These are phyloP conservation scores for Saccharomycopsis fodiens DNA, from an alignment of 805 yeast species.

Conservation along the genomic window DNA sequence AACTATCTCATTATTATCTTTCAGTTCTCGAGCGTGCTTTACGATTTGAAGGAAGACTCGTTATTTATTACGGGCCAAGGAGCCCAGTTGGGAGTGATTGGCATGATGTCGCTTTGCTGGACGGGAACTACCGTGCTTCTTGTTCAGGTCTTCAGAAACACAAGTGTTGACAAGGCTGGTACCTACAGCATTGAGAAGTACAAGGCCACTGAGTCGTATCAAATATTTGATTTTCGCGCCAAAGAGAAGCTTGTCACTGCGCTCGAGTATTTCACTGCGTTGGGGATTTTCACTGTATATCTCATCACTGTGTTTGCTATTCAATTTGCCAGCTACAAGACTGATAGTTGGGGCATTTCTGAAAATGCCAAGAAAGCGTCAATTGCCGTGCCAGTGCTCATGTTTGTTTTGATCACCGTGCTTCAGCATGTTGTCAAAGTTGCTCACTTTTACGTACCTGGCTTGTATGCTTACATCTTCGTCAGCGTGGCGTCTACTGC, in stretches of 20 bases:
- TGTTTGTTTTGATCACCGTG: slow-evolving; percentile 2
- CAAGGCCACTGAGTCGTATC: background rate
- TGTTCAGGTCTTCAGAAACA: slow-evolving; percentile 11
- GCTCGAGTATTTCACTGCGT: slow-evolving; percentile 5
- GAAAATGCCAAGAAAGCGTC: background rate
- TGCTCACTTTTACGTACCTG: slow-evolving; percentile 1
- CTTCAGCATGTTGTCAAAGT: slow-evolving; percentile 1
- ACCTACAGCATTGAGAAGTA: slow-evolving; percentile 7
- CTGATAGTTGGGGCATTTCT: background rate
- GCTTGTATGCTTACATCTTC: slow-evolving; percentile 2
- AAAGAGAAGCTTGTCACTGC: background rate
- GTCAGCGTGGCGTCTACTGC: background rate
- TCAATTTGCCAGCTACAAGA: slow-evolving; percentile 8
- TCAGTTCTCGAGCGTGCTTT: slow-evolving; percentile 5
- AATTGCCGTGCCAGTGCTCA: slow-evolving; percentile 2
- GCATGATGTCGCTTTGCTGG: slow-evolving; percentile 4
- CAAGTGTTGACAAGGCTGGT: slow-evolving; percentile 2
- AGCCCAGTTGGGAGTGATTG: slow-evolving; percentile 1
- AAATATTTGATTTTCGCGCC: slow-evolving; percentile 6
- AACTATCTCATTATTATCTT: slow-evolving; percentile 2
- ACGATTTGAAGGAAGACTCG: background rate
- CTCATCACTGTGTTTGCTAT: slow-evolving; percentile 7
- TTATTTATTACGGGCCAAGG: slow-evolving; percentile 1
- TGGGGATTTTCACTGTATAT: slow-evolving; percentile 1
- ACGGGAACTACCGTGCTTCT: background rate